Evolutionary conservation across 495 filamentous ascomycete species (phyloP), one percentile per base, ranked within the genome.

Genomic region (Neurospora hispaniola): DNA sequence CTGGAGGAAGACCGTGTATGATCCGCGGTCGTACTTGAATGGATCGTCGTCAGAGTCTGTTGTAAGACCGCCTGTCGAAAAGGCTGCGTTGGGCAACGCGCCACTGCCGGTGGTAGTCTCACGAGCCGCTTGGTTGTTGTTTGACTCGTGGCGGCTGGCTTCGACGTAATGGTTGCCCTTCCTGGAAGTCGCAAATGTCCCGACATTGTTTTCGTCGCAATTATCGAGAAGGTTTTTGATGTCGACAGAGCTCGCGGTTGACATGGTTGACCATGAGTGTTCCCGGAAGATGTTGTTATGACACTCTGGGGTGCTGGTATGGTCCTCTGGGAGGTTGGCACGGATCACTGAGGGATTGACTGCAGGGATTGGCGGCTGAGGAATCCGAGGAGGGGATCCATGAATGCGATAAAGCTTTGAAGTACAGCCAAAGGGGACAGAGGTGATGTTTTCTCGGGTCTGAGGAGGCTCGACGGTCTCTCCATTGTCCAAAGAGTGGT

Each of bases 41-140:
- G 76, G 80, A 66, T 81, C 79, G 5, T 78, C 78, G 42, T 80
- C 79, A 7, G 79, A 79, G 12, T 77, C 77, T 11, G 75, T 74
- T 3, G 70, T 74, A 12, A 69, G n/a, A 11, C 48, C 73, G 35
- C 71, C 75, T 12, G 59, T 72, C 4, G 73, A 76, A 14, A 73
- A 46, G 7, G 43, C 73, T 41, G n/a, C 59, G 35, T 46, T 72
- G 4, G 72, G 75, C 20, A 69, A 54, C 5, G 31, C 74, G 23
- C 35, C 41, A 0, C 71, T 71, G 27, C 72, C 72, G 31, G 38
- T 31, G 10, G 39, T 48, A 9, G 70, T 48, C 27, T 70, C 68
- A 20, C 16, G 69, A 12, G 42, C 18, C 1, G 2, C 40, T 35
- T 27, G 54, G 12, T 48, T 20, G 14, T 35, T 35, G 8, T 66